Conservation (phyloP, 768 basidiomycete species). For the Russula vinacea region DNA sequence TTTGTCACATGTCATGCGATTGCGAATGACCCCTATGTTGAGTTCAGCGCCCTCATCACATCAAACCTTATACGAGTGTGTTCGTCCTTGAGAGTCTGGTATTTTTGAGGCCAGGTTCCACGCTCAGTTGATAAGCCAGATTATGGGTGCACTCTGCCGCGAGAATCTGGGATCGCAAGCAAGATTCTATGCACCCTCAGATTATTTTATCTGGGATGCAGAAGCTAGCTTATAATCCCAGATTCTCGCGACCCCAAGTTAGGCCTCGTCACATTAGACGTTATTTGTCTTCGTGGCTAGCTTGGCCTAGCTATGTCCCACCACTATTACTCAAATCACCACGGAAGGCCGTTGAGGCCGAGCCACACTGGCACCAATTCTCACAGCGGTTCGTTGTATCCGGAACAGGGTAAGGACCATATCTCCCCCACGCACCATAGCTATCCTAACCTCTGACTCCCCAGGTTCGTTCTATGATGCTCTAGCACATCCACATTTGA, state of each 20-base stretch:
- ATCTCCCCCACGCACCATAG: too few relatives aligned
- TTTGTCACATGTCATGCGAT: too few relatives aligned
- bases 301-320: slow-evolving; percentile 31
- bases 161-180: too few relatives aligned
- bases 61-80: too few relatives aligned
- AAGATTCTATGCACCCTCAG: too few relatives aligned
- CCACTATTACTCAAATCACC: slow-evolving; percentile 25
- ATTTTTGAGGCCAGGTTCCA: too few relatives aligned
- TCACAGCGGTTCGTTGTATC: slow-evolving; percentile 28
- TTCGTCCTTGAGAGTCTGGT: too few relatives aligned
- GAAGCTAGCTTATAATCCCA: slow-evolving; percentile 18
- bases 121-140: too few relatives aligned
- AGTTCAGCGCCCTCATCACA: too few relatives aligned
- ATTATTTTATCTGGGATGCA: too few relatives aligned
- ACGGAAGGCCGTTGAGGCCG: slow-evolving; percentile 22
- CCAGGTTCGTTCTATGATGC: slow-evolving; percentile 29
- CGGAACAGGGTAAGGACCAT: slow-evolving; percentile 22
- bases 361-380: slow-evolving; percentile 21
- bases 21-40: too few relatives aligned
- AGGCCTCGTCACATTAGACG: slow-evolving; percentile 24
- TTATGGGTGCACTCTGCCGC: too few relatives aligned
- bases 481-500: slow-evolving; percentile 21
- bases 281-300: slow-evolving; percentile 29
- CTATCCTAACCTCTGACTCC: slow-evolving; percentile 3
- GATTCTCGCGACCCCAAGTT: neutral